A percentile compares a stretch with the other conserved stretches of the same genome.
phyloP scores from a whole-genome alignment of 2,329 filamentous ascomycete species.

The Ophiobolus disseminans region DNA sequence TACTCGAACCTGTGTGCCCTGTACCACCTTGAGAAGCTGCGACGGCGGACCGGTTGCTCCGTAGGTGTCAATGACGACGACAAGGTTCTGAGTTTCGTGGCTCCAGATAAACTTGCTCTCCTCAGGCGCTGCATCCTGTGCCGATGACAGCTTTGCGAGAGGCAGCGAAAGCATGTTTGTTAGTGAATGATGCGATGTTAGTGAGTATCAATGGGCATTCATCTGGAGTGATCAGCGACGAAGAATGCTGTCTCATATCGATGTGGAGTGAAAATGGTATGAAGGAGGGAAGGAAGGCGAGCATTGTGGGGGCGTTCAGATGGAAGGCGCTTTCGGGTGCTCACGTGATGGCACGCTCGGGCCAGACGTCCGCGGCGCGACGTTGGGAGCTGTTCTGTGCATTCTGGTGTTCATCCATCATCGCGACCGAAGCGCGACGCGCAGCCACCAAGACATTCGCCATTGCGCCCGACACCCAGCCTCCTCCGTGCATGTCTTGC shows the following conservation, averaged over 20 bases:
- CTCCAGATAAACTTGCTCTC: constrained; percentile 45
- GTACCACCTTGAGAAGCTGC: constrained; percentile 50
- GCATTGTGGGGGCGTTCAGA: background rate
- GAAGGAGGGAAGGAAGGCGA: background rate
- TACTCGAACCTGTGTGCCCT: constrained; percentile 54
- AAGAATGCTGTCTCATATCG: background rate
- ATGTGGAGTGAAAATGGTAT: background rate
- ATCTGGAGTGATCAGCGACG: background rate
- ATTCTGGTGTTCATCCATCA: constrained; percentile 42
- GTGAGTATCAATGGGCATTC: constrained; percentile 8
- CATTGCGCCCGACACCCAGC: constrained; percentile 31
- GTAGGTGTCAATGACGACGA: constrained; percentile 43
- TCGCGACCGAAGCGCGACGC: constrained; percentile 42
- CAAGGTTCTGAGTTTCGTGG: constrained; percentile 41
- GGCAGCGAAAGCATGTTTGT: constrained; percentile 39
- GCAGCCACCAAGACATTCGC: constrained; percentile 30
- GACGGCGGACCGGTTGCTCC: constrained; percentile 28
- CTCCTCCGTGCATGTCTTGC: constrained; percentile 30
- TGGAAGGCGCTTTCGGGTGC: constrained; percentile 22
- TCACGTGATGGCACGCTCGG: constrained; percentile 28
- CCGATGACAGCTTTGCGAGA: constrained; percentile 43
- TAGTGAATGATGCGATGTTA: constrained; percentile 14
- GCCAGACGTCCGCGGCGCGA: constrained; percentile 22
- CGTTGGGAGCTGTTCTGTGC: constrained; percentile 30
- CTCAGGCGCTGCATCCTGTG: constrained; percentile 38